phyloP scores from a whole-genome alignment of 768 basidiomycete species.

The Tricholoma sp. region DNA sequence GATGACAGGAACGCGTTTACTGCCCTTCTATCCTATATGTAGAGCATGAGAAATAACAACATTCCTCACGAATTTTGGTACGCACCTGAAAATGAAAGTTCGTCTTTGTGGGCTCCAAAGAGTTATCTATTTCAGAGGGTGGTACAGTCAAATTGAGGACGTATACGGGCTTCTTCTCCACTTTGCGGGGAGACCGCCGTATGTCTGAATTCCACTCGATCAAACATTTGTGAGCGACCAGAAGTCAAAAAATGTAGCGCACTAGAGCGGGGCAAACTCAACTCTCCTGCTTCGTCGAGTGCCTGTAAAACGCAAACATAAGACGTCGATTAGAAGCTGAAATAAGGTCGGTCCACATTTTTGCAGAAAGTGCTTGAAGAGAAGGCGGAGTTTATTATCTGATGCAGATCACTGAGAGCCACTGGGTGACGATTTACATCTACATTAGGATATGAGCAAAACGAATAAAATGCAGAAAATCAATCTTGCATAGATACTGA shows the following conservation, averaged over 20 bases:
- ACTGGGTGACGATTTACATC: conserved; percentile 80
- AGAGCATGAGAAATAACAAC: conserved; percentile 5
- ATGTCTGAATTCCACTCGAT: conserved; percentile 31
- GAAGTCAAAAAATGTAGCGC: conserved; percentile 10
- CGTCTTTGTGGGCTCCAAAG: conserved; percentile 74
- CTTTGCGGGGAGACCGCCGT: conserved; percentile 74
- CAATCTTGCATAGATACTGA: conserved; percentile 77
- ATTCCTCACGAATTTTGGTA: conserved; percentile 3
- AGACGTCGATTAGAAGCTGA: not conserved
- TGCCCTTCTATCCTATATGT: conserved; percentile 49
- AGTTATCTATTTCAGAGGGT: conserved; percentile 64
- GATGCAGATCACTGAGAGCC: conserved; percentile 60
- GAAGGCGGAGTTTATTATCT: conserved; percentile 62
- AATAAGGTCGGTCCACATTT: conserved; percentile 42
- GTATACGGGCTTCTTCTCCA: conserved; percentile 77
- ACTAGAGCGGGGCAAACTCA: conserved; percentile 39
- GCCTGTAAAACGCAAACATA: conserved; percentile 38
- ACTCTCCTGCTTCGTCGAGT: conserved; percentile 60
- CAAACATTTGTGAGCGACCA: conserved; percentile 1
- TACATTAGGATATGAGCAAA: conserved; percentile 22
- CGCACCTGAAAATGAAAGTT: conserved; percentile 64
- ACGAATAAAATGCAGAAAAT: conserved; percentile 1
- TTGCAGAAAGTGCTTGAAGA: conserved; percentile 67
- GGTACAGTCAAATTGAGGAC: conserved; percentile 74
- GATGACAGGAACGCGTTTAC: conserved; percentile 54